Conservation (phyloP, 768 basidiomycete genomes). For the Imleria badia region DNA sequence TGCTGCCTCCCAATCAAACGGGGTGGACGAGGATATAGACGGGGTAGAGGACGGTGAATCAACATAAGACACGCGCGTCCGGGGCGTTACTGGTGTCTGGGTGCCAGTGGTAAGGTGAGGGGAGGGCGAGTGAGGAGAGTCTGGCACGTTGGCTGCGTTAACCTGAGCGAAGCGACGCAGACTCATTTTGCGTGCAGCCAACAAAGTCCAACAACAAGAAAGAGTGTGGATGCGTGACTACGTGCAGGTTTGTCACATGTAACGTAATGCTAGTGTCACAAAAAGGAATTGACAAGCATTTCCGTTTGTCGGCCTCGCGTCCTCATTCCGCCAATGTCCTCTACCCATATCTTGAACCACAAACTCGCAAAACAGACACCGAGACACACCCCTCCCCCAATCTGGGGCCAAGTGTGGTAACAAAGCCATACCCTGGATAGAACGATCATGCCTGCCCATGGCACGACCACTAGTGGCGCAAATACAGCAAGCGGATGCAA, state of each 20-base stretch:
- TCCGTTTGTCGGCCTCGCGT: slow-evolving; percentile 23
- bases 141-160: slow-evolving; percentile 39
- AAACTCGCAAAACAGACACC: slow-evolving; percentile 52
- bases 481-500: slow-evolving; percentile 37
- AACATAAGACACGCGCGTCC: slow-evolving; percentile 50
- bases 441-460: slow-evolving; percentile 55
- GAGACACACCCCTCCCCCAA: slow-evolving; percentile 55
- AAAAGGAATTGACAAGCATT: background rate
- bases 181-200: slow-evolving; percentile 39
- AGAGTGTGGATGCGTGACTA: slow-evolving; percentile 19
- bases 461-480: slow-evolving; percentile 50
- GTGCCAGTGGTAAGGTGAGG: slow-evolving; percentile 33
- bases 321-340: slow-evolving; percentile 19
- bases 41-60: slow-evolving; percentile 65
- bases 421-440: slow-evolving; percentile 73
- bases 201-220: slow-evolving; percentile 4
- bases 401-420: slow-evolving; percentile 73
- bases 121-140: slow-evolving; percentile 43
- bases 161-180: slow-evolving; percentile 58
- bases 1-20: slow-evolving; percentile 89
- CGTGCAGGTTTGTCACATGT: slow-evolving; percentile 23
- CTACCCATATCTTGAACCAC: slow-evolving; percentile 62
- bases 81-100: slow-evolving; percentile 45
- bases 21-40: slow-evolving; percentile 71
- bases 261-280: slow-evolving; percentile 28